These are phyloP conservation scores for Elymus sibiricus DNA, from an alignment of 176 grass and related monocot species.

Conservation along the genomic window DNA sequence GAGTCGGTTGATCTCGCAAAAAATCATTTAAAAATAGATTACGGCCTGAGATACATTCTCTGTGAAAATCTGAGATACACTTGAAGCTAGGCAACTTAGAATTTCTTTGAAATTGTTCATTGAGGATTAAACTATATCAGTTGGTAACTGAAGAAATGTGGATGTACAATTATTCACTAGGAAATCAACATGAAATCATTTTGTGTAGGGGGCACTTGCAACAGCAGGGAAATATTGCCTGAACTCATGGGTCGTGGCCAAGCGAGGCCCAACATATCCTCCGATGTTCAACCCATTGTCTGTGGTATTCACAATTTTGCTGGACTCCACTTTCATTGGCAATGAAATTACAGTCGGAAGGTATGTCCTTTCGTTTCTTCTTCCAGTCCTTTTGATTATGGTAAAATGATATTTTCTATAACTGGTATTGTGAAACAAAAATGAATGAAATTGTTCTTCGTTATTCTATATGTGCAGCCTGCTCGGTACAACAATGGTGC, in stretches of 20 bases:
- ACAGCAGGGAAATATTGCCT: slow-evolving; percentile 46
- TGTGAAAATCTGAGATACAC: neutral
- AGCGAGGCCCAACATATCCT: slow-evolving; percentile 52
- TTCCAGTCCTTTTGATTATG: neutral
- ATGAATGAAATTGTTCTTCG: neutral
- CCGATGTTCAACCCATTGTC: slow-evolving; percentile 52
- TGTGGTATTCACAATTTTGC: slow-evolving; percentile 39
- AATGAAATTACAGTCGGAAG: slow-evolving; percentile 52
- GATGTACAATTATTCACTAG: neutral
- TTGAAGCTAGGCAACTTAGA: neutral
- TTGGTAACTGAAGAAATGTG: neutral
- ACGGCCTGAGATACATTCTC: neutral
- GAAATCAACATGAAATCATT: neutral
- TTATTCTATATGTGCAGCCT: slow-evolving; percentile 2
- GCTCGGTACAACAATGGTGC: neutral
- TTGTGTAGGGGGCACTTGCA: slow-evolving; percentile 41
- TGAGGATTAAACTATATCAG: neutral
- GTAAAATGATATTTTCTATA: neutral
- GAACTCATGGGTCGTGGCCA: slow-evolving; percentile 47
- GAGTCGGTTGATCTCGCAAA: neutral
- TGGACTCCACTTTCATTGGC: slow-evolving; percentile 30
- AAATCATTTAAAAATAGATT: neutral
- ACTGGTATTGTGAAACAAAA: neutral
- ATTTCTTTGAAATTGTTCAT: neutral
- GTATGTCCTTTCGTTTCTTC: neutral